These are phyloP conservation scores for Cryptosporidium xiaoi DNA, from an alignment of 169 alveolate species.

Conservation along the genomic window DNA sequence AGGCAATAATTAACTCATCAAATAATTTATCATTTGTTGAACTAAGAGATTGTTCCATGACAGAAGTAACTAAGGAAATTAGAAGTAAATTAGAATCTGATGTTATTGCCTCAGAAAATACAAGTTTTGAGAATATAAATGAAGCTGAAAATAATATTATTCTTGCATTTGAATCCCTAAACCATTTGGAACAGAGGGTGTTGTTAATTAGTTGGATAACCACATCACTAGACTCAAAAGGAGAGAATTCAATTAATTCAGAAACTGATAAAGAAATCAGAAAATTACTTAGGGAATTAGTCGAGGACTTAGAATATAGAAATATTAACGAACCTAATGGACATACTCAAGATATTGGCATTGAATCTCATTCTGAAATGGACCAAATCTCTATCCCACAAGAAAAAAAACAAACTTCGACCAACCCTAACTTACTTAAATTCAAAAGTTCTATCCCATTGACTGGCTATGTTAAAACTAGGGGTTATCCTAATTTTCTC, in stretches of 20 bases:
- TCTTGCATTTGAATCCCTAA: conserved; percentile 43
- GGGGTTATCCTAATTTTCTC: neutral
- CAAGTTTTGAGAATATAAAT: neutral
- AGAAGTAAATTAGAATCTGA: neutral
- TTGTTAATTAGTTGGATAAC: conserved; percentile 50
- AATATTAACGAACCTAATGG: neutral
- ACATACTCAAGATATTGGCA: neutral
- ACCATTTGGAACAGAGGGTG: conserved; percentile 39
- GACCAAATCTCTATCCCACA: neutral
- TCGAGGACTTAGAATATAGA: conserved; percentile 23
- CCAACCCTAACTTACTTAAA: neutral
- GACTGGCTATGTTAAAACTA: neutral
- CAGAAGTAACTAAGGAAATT: neutral
- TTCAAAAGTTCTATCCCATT: neutral
- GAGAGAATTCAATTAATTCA: neutral
- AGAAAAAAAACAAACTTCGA: neutral
- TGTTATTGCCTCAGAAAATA: neutral
- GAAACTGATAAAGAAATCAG: conserved; percentile 20
- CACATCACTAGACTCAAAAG: neutral
- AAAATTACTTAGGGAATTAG: conserved; percentile 21
- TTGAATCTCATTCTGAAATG: neutral
- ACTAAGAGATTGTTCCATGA: neutral
- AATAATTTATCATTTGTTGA: neutral
- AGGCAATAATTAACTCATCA: conserved; percentile 25
- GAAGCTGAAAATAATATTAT: conserved; percentile 1